phyloP scores from a whole-genome alignment of 2,329 filamentous ascomycete species.

The Macroventuria anomochaeta region DNA sequence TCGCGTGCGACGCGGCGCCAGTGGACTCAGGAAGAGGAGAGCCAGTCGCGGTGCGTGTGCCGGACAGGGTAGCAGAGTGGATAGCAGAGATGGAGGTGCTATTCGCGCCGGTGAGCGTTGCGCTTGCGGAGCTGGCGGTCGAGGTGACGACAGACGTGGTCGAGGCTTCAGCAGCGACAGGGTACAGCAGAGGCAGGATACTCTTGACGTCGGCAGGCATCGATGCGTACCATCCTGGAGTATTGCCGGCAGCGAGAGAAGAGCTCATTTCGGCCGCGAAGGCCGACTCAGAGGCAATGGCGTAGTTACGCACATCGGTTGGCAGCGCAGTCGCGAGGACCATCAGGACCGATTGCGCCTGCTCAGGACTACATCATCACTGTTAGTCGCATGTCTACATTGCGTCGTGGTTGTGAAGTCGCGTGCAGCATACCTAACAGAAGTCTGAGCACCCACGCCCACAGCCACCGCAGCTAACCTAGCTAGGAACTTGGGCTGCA shows the following conservation, averaged over 20 bases:
- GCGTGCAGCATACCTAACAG: conserved; percentile 30
- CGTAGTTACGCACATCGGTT: conserved; percentile 48
- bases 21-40: conserved; percentile 24
- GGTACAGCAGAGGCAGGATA: conserved; percentile 49
- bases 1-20: conserved; percentile 46
- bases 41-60: conserved; percentile 21
- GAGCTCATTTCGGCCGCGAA: conserved; percentile 52
- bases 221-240: conserved; percentile 54
- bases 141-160: conserved; percentile 28
- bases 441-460: conserved; percentile 34
- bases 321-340: conserved; percentile 56
- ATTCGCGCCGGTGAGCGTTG: conserved; percentile 25
- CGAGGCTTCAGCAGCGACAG: conserved; percentile 27
- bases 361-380: conserved; percentile 21
- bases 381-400: conserved; percentile 19
- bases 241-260: conserved; percentile 52
- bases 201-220: conserved; percentile 55
- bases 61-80: conserved; percentile 32
- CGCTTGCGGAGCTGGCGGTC: conserved; percentile 26
- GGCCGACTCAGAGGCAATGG: conserved; percentile 51
- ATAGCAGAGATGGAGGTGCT: conserved; percentile 28
- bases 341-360: conserved; percentile 49
- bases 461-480: conserved; percentile 40
- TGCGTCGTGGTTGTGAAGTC: conserved; percentile 18
- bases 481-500: conserved; percentile 40